Evolutionary conservation across 352 stramenopile genomes (phyloP).

Genomic region (Globisporangium takayamanum): DNA sequence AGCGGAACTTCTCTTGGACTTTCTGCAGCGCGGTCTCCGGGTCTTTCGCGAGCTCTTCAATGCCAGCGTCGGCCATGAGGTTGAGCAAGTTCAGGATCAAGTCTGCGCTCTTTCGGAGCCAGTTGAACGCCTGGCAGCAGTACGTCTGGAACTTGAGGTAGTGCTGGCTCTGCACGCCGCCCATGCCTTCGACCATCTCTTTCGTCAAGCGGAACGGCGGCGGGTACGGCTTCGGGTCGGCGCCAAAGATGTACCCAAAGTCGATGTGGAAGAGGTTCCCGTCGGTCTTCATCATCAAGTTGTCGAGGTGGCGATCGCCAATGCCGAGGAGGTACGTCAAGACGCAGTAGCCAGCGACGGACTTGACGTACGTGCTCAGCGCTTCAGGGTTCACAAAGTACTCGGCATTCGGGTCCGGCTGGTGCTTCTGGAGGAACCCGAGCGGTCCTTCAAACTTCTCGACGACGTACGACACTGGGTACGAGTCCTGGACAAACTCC

Average conservation of each 20-base stretch:
- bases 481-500: conserved; percentile 96
- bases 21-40: conserved; percentile 80
- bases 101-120: conserved; percentile 95
- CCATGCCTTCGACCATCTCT: conserved; percentile 97
- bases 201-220: conserved; percentile 97
- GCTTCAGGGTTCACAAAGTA: conserved; percentile 89
- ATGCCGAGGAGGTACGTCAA: conserved; percentile 99
- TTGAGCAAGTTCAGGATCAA: conserved; percentile 98
- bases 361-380: conserved; percentile 96
- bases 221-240: conserved; percentile 98
- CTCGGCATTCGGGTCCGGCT: conserved; percentile 76
- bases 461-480: conserved; percentile 95
- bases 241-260: conserved; percentile 99
- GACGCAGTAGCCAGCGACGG: conserved; percentile 98
- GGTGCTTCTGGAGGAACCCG: conserved; percentile 82
- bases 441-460: conserved; percentile 89
- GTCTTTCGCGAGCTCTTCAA: conserved; percentile 89
- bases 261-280: conserved; percentile 99
- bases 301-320: conserved; percentile 99
- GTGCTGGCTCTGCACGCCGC: conserved; percentile 86
- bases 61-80: conserved; percentile 98
- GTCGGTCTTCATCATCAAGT: conserved; percentile 96
- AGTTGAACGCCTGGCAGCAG: conserved; percentile 91
- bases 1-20: conserved; percentile 95
- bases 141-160: conserved; percentile 92